Percentiles rank a stretch among this genome's conserved stretches.
phyloP scores from a whole-genome alignment of 768 basidiomycete species.

The Phaffia tasmanica region DNA sequence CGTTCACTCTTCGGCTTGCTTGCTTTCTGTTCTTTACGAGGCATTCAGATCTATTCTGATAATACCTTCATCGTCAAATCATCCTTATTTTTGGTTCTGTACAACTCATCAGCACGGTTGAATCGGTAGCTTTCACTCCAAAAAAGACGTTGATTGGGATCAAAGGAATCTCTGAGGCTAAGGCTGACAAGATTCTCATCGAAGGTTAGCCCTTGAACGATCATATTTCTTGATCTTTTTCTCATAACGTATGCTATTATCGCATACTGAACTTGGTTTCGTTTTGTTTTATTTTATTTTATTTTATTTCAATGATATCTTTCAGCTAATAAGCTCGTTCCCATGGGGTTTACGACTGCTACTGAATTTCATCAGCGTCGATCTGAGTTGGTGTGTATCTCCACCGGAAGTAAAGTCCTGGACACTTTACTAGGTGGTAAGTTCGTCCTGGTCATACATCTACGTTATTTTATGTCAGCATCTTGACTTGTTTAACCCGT shows the following conservation, averaged over 20 bases:
- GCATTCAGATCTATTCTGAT: not conserved
- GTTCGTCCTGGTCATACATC: slow-evolving; percentile 17
- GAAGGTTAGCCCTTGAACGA: slow-evolving; percentile 53
- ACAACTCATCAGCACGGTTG: slow-evolving; percentile 51
- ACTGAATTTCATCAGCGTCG: slow-evolving; percentile 93
- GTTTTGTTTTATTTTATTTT: not conserved
- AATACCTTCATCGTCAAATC: not conserved
- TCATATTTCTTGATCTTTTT: not conserved
- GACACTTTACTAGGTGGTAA: slow-evolving; percentile 88
- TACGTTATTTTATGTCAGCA: not conserved
- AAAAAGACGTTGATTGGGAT: slow-evolving; percentile 83
- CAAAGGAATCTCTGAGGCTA: slow-evolving; percentile 92
- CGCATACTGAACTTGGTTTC: not conserved
- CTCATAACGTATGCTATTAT: not conserved
- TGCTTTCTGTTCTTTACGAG: not conserved
- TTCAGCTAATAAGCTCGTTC: slow-evolving; percentile 85
- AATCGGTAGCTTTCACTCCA: slow-evolving; percentile 90
- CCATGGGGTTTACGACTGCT: slow-evolving; percentile 93
- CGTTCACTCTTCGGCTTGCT: not conserved
- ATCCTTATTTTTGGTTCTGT: not conserved
- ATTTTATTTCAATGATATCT: not conserved
- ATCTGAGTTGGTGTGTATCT: slow-evolving; percentile 89
- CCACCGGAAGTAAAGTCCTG: slow-evolving; percentile 89
- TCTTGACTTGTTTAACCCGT: not conserved
- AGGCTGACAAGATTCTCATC: slow-evolving; percentile 87